Conservation (phyloP, 2,329 filamentous ascomycete species). For the Aspergillus sclerotialis region DNA sequence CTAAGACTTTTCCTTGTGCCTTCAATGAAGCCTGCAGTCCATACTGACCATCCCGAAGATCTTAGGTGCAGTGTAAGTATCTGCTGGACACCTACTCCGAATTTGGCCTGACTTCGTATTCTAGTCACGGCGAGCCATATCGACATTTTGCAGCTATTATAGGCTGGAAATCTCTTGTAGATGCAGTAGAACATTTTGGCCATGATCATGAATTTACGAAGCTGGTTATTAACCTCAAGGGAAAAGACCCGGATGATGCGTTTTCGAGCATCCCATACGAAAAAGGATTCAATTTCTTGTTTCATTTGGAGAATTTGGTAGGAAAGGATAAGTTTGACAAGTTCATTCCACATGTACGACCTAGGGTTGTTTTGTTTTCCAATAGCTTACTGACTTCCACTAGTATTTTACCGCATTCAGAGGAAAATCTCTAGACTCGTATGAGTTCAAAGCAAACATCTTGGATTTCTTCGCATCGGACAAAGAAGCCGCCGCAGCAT, state of each 20-base stretch:
- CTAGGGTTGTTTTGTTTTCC: not conserved
- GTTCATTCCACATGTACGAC: slow-evolving; percentile 71
- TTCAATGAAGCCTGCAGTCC: not conserved
- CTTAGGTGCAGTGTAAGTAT: slow-evolving; percentile 32
- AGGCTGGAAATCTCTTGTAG: slow-evolving; percentile 83
- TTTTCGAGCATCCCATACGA: slow-evolving; percentile 92
- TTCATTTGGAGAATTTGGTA: slow-evolving; percentile 78
- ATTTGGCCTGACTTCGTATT: too few relatives aligned
- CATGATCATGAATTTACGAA: slow-evolving; percentile 88
- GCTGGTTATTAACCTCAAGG: slow-evolving; percentile 77
- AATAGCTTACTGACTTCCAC: slow-evolving; percentile 4
- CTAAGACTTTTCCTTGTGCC: not conserved
- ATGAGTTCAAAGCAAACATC: slow-evolving; percentile 86
- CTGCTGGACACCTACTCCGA: too few relatives aligned
- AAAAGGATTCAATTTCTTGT: slow-evolving; percentile 93
- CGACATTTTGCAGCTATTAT: slow-evolving; percentile 94
- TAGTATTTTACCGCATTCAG: slow-evolving; percentile 80
- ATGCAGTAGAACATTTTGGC: slow-evolving; percentile 71
- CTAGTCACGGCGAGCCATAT: slow-evolving; percentile 71
- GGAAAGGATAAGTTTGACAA: slow-evolving; percentile 83
- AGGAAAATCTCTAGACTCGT: slow-evolving; percentile 82
- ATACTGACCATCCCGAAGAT: slow-evolving; percentile 24
- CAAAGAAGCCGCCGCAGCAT: slow-evolving; percentile 52
- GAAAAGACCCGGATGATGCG: slow-evolving; percentile 89
- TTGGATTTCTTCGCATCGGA: slow-evolving; percentile 75